These are phyloP conservation scores for Malus orientalis DNA, from an alignment of 306 rosid genomes.

Conservation along the genomic window DNA sequence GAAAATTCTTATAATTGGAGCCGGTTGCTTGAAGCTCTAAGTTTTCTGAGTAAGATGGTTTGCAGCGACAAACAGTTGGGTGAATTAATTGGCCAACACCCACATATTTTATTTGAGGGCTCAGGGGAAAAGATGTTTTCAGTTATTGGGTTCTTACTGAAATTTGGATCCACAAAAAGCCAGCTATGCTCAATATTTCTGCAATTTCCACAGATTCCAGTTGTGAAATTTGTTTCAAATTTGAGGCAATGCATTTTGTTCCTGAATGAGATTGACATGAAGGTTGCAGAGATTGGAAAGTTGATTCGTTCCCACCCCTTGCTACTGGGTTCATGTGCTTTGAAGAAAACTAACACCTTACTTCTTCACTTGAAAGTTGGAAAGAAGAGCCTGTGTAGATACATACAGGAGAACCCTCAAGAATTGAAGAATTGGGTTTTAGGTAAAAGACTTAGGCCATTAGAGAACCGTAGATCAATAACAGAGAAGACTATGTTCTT, in stretches of 20 bases:
- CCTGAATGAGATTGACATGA: constrained; percentile 55
- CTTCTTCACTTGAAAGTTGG: constrained; percentile 46
- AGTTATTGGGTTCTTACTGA: constrained; percentile 49
- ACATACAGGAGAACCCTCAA: constrained; percentile 56
- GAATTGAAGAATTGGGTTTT: constrained; percentile 48
- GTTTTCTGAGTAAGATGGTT: constrained; percentile 37
- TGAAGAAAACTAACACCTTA: constrained; percentile 51
- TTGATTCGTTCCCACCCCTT: constrained; percentile 41
- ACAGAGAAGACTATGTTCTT: too few species aligned
- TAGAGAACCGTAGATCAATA: not conserved
- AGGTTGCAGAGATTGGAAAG: constrained; percentile 39
- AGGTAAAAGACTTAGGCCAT: constrained; percentile 39
- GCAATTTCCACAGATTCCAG: constrained; percentile 46
- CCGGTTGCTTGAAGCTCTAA: constrained; percentile 35
- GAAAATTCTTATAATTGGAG: constrained; percentile 50
- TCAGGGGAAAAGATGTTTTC: constrained; percentile 48
- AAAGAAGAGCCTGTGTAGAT: constrained; percentile 40
- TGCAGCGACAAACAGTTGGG: constrained; percentile 34
- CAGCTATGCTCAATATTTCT: constrained; percentile 38
- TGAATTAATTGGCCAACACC: constrained; percentile 23
- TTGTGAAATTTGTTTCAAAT: constrained; percentile 41
- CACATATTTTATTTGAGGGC: constrained; percentile 51
- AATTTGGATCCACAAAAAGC: constrained; percentile 45
- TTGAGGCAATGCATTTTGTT: constrained; percentile 38
- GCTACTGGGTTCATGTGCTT: constrained; percentile 43